phyloP scores from a whole-genome alignment of 2,329 filamentous ascomycete species.

The Fusarium armeniacum region DNA sequence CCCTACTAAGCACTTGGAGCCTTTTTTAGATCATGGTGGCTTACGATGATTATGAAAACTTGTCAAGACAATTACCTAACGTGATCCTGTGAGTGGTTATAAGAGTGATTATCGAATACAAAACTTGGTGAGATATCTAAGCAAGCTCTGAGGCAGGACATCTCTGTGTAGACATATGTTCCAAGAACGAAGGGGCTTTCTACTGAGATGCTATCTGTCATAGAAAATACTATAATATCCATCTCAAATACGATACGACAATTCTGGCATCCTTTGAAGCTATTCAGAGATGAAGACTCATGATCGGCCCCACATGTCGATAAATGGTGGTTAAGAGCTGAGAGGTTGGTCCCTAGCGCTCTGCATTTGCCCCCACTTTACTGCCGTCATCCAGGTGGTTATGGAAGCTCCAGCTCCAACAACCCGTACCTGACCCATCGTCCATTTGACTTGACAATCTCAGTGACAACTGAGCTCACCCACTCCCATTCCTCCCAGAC shows the following conservation, averaged over 20 bases:
- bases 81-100: background rate
- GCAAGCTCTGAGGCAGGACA: background rate
- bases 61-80: background rate
- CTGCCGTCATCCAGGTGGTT: slow-evolving; percentile 35
- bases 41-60: slow-evolving; percentile 15
- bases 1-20: slow-evolving; percentile 2
- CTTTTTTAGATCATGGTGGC: slow-evolving; percentile 13
- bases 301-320: slow-evolving; percentile 20
- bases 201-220: background rate
- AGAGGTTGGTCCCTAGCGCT: slow-evolving; percentile 4
- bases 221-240: background rate
- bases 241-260: no score
- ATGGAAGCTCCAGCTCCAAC: slow-evolving; percentile 27
- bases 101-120: background rate
- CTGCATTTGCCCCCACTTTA: slow-evolving; percentile 33
- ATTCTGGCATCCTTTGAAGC: background rate
- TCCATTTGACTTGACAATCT: slow-evolving; percentile 7
- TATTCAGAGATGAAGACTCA: background rate
- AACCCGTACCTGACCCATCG: slow-evolving; percentile 5
- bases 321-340: background rate
- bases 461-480: slow-evolving; percentile 34
- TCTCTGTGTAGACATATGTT: background rate
- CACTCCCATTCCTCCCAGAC: slow-evolving; percentile 26
- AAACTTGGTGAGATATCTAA: background rate
- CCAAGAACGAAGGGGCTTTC: rapidly evolving